Conservation (phyloP, 331 rosid genomes). For the Saraca asoca region DNA sequence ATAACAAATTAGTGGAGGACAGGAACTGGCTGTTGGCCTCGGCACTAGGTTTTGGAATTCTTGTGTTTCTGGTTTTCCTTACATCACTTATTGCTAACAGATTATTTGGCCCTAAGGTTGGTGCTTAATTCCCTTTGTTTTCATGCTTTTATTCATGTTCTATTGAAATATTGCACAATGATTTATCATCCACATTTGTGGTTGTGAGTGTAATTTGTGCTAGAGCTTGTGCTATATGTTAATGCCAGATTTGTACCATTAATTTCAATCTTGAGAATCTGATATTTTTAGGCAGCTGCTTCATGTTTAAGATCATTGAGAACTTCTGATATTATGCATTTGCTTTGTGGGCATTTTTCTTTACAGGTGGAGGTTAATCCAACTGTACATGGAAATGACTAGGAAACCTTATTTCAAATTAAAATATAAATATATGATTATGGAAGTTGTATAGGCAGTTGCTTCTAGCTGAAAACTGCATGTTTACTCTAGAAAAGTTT, state of each 20-base stretch:
- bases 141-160: conserved; percentile 6
- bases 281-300: not conserved
- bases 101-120: conserved; percentile 66
- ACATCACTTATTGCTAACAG: conserved; percentile 53
- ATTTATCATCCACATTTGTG: not conserved
- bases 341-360: conserved; percentile 14
- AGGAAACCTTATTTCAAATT: conserved; percentile 5
- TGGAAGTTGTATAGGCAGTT: too few relatives aligned
- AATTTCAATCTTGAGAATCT: conserved; percentile 3
- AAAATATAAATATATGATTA: not conserved
- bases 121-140: conserved; percentile 21
- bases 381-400: not conserved
- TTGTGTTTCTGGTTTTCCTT: conserved; percentile 52
- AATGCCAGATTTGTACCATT: conserved; percentile 8
- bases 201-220: not conserved
- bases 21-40: conserved; percentile 73
- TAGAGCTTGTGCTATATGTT: conserved; percentile 16
- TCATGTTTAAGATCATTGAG: not conserved
- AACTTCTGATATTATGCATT: conserved; percentile 21
- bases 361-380: not conserved
- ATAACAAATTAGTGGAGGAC: conserved; percentile 31
- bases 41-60: conserved; percentile 68
- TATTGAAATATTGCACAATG: not conserved
- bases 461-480: not conserved
- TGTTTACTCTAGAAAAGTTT: not conserved